Evolutionary conservation across 148 eudicot species (phyloP).

Genomic region (Silene uniflora): DNA sequence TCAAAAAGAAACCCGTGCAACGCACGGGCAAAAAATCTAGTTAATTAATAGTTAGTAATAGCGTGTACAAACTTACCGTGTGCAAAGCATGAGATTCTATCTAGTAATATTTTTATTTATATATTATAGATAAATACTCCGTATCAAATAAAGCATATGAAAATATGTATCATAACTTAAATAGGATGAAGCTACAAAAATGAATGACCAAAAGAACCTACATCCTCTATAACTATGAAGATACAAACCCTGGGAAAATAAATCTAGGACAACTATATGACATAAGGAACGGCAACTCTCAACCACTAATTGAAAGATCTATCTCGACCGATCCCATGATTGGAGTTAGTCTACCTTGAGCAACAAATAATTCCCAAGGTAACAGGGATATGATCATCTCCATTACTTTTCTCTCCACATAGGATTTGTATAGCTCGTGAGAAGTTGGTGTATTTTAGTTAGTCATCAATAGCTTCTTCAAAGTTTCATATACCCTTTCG

Average conservation of each 20-base stretch:
- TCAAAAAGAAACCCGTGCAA: no score
- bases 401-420: no score
- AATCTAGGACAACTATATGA: not conserved
- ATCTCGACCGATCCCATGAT: not conserved
- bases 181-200: not conserved
- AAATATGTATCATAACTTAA: not conserved
- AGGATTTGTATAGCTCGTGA: not conserved
- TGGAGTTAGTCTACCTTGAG: not conserved
- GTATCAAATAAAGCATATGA: no score
- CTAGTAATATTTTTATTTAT: no score
- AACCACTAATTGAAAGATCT: no score
- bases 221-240: constrained; percentile 15
- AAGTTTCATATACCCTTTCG: constrained; percentile 39
- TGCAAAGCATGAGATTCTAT: no score
- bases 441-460: constrained; percentile 24
- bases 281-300: not conserved
- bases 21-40: no score
- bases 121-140: no score
- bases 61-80: no score
- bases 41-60: no score
- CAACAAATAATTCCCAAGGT: not conserved
- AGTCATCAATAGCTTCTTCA: constrained; percentile 45
- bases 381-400: no score
- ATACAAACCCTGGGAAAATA: constrained; percentile 3
- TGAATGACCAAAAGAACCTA: not conserved